These are phyloP conservation scores for Ophiostoma montium DNA, from an alignment of 2,329 filamentous ascomycete species.

Conservation along the genomic window DNA sequence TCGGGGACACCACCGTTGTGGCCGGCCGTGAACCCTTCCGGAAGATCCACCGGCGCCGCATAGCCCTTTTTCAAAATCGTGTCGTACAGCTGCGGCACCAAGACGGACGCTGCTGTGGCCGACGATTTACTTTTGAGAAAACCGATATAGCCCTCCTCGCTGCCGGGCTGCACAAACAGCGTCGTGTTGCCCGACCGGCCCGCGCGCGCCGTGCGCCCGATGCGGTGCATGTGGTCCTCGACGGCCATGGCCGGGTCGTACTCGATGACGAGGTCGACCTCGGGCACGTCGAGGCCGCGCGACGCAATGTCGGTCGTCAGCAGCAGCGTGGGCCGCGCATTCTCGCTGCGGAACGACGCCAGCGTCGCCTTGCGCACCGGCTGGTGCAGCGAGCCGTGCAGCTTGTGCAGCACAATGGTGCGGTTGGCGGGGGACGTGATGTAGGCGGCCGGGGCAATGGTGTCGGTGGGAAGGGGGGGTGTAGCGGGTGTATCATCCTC, in stretches of 20 bases:
- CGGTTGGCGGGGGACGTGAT: constrained; percentile 64
- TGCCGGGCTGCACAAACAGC: constrained; percentile 80
- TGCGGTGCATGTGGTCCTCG: constrained; percentile 86
- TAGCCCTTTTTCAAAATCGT: constrained; percentile 52
- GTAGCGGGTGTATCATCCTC: constrained; percentile 13
- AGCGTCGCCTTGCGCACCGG: constrained; percentile 77
- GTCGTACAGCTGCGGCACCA: constrained; percentile 37
- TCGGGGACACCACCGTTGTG: constrained; percentile 43
- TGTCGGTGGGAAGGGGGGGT: constrained; percentile 27
- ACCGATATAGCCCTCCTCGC: constrained; percentile 80
- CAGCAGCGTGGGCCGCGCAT: constrained; percentile 60
- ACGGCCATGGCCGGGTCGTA: constrained; percentile 92
- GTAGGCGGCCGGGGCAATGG: constrained; percentile 54
- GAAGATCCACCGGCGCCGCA: constrained; percentile 42
- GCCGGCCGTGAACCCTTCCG: constrained; percentile 34
- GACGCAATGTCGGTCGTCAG: constrained; percentile 94
- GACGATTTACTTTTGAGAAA: constrained; percentile 35
- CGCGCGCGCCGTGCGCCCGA: constrained; percentile 87
- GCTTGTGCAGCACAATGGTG: constrained; percentile 61
- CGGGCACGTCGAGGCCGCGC: constrained; percentile 86
- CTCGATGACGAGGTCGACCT: constrained; percentile 88
- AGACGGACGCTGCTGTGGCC: constrained; percentile 26
- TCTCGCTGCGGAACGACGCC: constrained; percentile 57
- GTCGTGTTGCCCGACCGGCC: constrained; percentile 76
- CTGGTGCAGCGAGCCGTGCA: constrained; percentile 87